Conservation (phyloP, 306 rosid genomes). For the Oxytropis ochrocephala region DNA sequence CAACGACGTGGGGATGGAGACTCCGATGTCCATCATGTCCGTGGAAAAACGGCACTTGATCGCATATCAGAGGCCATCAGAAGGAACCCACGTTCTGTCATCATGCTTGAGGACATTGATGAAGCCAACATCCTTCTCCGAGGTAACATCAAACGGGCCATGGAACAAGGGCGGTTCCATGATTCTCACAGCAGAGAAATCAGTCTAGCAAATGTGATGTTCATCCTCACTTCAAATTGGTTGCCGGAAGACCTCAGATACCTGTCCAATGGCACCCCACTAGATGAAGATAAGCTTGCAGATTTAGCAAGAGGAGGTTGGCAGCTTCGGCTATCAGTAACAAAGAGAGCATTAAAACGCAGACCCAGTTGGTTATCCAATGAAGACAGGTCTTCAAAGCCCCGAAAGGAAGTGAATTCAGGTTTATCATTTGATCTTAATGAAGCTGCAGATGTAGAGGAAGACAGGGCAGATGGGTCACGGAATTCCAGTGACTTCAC, state of each 20-base stretch:
- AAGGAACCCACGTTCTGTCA: conserved; percentile 74
- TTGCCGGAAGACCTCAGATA: conserved; percentile 61
- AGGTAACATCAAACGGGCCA: conserved; percentile 68
- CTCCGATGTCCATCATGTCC: conserved; percentile 49
- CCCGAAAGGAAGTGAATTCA: conserved; percentile 40
- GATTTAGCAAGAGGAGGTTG: conserved; percentile 50
- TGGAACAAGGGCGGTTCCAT: conserved; percentile 77
- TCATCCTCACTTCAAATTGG: conserved; percentile 78
- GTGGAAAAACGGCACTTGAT: conserved; percentile 84
- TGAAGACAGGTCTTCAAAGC: conserved; percentile 55
- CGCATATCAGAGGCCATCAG: conserved; percentile 72
- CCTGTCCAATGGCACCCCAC: conserved; percentile 40
- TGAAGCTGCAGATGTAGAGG: conserved; percentile 61
- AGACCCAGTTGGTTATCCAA: conserved; percentile 52
- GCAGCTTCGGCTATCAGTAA: conserved; percentile 62
- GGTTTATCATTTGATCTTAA: conserved; percentile 75
- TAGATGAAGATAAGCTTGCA: conserved; percentile 58
- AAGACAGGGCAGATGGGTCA: conserved; percentile 74
- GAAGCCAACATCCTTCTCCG: conserved; percentile 55
- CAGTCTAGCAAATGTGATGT: conserved; percentile 73
- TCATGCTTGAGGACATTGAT: conserved; percentile 79
- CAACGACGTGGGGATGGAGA: conserved; percentile 50
- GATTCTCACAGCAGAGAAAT: conserved; percentile 91
- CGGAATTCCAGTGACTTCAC: conserved; percentile 86
- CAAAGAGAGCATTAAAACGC: conserved; percentile 58